phyloP scores from a whole-genome alignment of 2,329 filamentous ascomycete genomes.

The Nothopassalora personata region DNA sequence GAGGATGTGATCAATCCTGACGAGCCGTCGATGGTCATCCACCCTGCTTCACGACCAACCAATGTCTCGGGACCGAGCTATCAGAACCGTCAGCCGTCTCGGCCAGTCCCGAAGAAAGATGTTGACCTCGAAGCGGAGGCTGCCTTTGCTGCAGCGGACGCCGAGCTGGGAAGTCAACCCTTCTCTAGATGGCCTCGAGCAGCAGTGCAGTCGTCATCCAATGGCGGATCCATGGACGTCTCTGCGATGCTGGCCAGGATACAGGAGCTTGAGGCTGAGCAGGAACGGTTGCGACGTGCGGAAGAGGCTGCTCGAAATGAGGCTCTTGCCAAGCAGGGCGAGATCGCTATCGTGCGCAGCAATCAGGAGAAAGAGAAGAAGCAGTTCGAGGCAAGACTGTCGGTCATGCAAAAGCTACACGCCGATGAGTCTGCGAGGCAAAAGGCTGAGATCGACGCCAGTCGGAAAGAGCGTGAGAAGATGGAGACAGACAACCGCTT shows the following conservation, averaged over 20 bases:
- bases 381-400: constrained; percentile 59
- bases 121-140: constrained; percentile 28
- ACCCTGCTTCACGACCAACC: constrained; percentile 18
- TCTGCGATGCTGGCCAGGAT: constrained; percentile 39
- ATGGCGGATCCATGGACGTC: constrained; percentile 19
- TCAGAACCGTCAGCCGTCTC: background rate
- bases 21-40: constrained; percentile 32
- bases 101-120: constrained; percentile 9
- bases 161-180: constrained; percentile 27
- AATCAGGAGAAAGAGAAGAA: constrained; percentile 59
- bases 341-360: constrained; percentile 68
- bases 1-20: constrained; percentile 44
- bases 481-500: constrained; percentile 68
- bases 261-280: constrained; percentile 43
- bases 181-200: constrained; percentile 22
- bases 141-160: constrained; percentile 31
- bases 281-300: constrained; percentile 33
- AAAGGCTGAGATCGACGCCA: constrained; percentile 58
- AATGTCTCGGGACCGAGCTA: constrained; percentile 3
- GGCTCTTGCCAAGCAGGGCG: constrained; percentile 62
- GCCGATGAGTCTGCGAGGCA: constrained; percentile 60
- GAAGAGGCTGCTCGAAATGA: constrained; percentile 42
- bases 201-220: constrained; percentile 3
- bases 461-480: constrained; percentile 60
- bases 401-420: constrained; percentile 57